Evolutionary conservation across 257 asterid genomes (phyloP).

Genomic region (Leptodermis oblonga): DNA sequence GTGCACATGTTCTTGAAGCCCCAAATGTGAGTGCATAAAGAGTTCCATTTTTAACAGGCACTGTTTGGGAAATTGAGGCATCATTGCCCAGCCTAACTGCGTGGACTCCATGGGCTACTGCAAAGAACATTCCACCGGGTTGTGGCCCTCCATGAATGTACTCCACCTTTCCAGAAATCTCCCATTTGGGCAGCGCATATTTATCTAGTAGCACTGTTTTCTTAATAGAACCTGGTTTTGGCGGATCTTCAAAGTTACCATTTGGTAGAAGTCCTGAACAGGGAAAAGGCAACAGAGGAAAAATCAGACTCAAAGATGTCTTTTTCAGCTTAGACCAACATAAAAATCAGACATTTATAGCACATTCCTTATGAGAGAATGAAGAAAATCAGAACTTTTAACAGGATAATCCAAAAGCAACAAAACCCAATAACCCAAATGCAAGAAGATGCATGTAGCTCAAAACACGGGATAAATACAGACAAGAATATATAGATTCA

Average conservation of each 20-base stretch:
- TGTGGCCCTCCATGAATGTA: constrained; percentile 93
- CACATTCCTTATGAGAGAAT: not conserved
- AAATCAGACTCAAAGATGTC: not conserved
- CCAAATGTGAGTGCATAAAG: constrained; percentile 79
- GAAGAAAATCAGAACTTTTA: not conserved
- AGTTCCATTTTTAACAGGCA: constrained; percentile 59
- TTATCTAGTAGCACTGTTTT: constrained; percentile 55
- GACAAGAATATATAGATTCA: not conserved
- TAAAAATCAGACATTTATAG: not conserved
- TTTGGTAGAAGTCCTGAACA: constrained; percentile 68
- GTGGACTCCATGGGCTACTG: constrained; percentile 78
- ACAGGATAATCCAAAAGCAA: not conserved
- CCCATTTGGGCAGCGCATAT: constrained; percentile 79
- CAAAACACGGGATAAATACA: not conserved
- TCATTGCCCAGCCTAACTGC: constrained; percentile 89
- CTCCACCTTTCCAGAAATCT: constrained; percentile 66
- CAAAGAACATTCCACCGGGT: constrained; percentile 89
- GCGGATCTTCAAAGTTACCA: constrained; percentile 77
- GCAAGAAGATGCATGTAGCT: constrained; percentile 3
- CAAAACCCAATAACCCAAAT: not conserved
- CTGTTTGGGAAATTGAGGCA: constrained; percentile 71
- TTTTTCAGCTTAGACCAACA: not conserved
- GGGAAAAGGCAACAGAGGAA: not conserved
- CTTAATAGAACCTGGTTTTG: constrained; percentile 46
- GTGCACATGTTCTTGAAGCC: constrained; percentile 93